Evolutionary conservation across 148 eudicot genomes (phyloP).

Genomic region (Mesembryanthemum crystallinum): DNA sequence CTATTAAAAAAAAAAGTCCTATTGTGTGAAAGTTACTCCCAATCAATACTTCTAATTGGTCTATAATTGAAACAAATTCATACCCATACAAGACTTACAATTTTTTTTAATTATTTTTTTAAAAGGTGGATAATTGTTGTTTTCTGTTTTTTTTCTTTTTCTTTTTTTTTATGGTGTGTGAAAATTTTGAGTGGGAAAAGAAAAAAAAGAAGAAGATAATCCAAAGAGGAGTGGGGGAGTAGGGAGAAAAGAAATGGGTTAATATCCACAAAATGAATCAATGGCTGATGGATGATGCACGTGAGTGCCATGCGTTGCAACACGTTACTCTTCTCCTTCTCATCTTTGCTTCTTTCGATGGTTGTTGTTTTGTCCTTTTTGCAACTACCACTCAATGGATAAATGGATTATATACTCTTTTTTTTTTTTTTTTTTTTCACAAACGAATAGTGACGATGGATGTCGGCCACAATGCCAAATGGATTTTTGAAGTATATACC

Average conservation of each 20-base stretch:
- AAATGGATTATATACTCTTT: too few relatives aligned
- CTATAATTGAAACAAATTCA: too few relatives aligned
- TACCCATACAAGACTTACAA: too few relatives aligned
- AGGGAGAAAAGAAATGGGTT: background rate
- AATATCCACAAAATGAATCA: background rate
- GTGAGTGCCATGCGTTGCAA: constrained; percentile 19
- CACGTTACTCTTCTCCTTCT: constrained; percentile 4
- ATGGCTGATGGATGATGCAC: constrained; percentile 16
- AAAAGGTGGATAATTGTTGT: constrained; percentile 16
- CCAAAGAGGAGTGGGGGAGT: background rate
- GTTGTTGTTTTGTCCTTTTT: too few relatives aligned
- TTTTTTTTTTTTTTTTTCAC: too few relatives aligned
- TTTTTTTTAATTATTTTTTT: background rate
- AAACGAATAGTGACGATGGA: too few relatives aligned
- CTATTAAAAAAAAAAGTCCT: too few relatives aligned
- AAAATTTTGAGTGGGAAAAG: background rate
- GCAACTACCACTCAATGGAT: too few relatives aligned
- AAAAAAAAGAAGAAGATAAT: background rate
- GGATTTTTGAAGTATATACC: too few relatives aligned
- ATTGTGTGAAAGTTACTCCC: too few relatives aligned
- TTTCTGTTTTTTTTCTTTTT: background rate
- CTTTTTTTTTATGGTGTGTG: background rate
- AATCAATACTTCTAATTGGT: too few relatives aligned
- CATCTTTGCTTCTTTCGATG: background rate
- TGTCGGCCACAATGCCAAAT: too few relatives aligned